Evolutionary conservation across 805 yeast species (phyloP).

Genomic region (Wickerhamomyces queroliae): DNA sequence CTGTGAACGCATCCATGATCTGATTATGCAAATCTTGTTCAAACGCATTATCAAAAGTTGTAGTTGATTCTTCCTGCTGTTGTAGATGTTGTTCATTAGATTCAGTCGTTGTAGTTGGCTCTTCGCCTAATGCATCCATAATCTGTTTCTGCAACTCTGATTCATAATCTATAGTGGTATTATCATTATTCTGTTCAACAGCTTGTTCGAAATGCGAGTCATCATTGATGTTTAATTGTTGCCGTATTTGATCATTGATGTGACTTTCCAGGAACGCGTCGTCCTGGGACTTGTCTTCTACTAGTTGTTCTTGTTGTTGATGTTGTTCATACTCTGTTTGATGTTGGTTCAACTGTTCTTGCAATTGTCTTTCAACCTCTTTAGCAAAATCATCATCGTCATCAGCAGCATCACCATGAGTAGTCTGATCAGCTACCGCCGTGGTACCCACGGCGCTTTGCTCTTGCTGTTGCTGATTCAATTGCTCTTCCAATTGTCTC

Average conservation of each 20-base stretch:
- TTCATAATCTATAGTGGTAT: slow-evolving; percentile 4
- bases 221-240: slow-evolving; percentile 2
- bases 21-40: slow-evolving; percentile 18
- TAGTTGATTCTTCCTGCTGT: background rate
- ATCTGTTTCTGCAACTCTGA: slow-evolving; percentile 13
- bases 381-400: slow-evolving; percentile 23
- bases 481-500: slow-evolving; percentile 18
- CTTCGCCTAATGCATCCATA: slow-evolving; percentile 12
- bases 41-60: slow-evolving; percentile 10
- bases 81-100: background rate
- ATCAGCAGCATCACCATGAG: slow-evolving; percentile 1
- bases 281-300: background rate
- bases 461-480: slow-evolving; percentile 10
- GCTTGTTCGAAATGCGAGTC: background rate
- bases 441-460: slow-evolving; percentile 4
- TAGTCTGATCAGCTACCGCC: slow-evolving; percentile 1
- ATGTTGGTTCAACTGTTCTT: slow-evolving; percentile 12
- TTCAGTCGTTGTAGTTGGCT: background rate
- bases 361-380: slow-evolving; percentile 21
- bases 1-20: slow-evolving; percentile 18
- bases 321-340: background rate
- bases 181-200: background rate
- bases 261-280: background rate
- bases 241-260: slow-evolving; percentile 4
- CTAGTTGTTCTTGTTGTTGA: slow-evolving; percentile 2